Conservation (phyloP, 805 yeast species). For the Metschnikowia continentalis region DNA sequence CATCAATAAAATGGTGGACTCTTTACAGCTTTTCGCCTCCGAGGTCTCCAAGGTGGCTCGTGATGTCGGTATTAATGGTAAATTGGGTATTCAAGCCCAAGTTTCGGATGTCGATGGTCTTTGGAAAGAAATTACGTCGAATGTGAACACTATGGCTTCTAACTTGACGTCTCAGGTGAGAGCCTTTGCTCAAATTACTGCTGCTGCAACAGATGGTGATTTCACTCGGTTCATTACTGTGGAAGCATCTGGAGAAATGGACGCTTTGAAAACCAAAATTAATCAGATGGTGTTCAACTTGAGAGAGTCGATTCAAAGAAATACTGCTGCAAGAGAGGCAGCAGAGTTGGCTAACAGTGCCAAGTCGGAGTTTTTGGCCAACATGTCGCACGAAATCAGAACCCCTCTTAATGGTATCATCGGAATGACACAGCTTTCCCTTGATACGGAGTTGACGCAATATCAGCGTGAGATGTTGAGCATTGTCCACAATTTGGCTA, state of each 20-base stretch:
- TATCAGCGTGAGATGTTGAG: slow-evolving; percentile 90
- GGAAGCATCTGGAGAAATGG: slow-evolving; percentile 91
- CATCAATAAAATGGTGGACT: slow-evolving; percentile 90
- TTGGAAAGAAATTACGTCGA: slow-evolving; percentile 89
- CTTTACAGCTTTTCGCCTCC: slow-evolving; percentile 79
- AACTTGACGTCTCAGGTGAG: slow-evolving; percentile 88
- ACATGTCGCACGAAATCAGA: slow-evolving; percentile 79
- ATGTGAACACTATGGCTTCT: slow-evolving; percentile 93
- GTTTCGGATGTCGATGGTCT: slow-evolving; percentile 86
- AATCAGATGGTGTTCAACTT: slow-evolving; percentile 65
- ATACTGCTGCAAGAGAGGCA: slow-evolving; percentile 91
- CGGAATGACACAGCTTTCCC: slow-evolving; percentile 86
- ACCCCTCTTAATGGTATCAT: slow-evolving; percentile 92
- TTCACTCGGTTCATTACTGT: slow-evolving; percentile 87
- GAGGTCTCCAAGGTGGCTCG: slow-evolving; percentile 89
- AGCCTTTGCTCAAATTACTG: slow-evolving; percentile 90
- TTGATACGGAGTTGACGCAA: slow-evolving; percentile 85
- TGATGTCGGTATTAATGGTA: slow-evolving; percentile 92
- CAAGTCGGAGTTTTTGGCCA: slow-evolving; percentile 85
- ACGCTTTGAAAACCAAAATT: slow-evolving; percentile 57
- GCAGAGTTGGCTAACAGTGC: slow-evolving; percentile 89
- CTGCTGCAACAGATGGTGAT: slow-evolving; percentile 92
- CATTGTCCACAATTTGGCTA: slow-evolving; percentile 84
- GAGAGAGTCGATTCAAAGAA: slow-evolving; percentile 85
- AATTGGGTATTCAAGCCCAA: slow-evolving; percentile 87